A percentile compares a stretch with the other conserved stretches of the same genome.
Evolutionary conservation across 2,329 filamentous ascomycete genomes (phyloP).

Genomic region (Nakataea oryzae): DNA sequence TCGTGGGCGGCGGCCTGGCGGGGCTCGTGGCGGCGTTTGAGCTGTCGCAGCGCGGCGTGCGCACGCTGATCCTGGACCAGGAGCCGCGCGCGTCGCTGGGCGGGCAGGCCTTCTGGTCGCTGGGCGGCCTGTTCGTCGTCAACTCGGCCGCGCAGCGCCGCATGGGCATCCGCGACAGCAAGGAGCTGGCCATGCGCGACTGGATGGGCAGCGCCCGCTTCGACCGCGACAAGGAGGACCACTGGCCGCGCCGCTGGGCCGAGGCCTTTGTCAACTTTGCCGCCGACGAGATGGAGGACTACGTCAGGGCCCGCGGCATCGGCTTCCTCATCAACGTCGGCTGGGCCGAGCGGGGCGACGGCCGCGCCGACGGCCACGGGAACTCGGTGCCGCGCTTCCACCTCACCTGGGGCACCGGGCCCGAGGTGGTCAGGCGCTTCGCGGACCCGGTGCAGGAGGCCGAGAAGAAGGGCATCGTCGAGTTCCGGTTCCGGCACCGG

Average conservation of each 20-base stretch:
- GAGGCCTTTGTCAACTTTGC: constrained; percentile 55
- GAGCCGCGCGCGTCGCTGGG: constrained; percentile 46
- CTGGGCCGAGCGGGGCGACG: constrained; percentile 52
- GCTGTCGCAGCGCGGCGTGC: constrained; percentile 38
- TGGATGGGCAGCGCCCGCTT: constrained; percentile 49
- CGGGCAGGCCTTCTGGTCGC: constrained; percentile 54
- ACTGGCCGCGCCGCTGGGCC: constrained; percentile 52
- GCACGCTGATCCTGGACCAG: constrained; percentile 44
- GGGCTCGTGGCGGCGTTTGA: constrained; percentile 51
- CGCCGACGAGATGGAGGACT: constrained; percentile 44
- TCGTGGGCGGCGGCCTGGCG: constrained; percentile 46
- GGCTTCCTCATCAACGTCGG: constrained; percentile 43
- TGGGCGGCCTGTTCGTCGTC: constrained; percentile 51
- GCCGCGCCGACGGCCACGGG: constrained; percentile 44
- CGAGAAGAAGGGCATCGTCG: constrained; percentile 39
- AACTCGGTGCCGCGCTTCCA: constrained; percentile 56
- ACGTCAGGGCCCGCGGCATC: constrained; percentile 41
- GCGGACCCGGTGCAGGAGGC: constrained; percentile 42
- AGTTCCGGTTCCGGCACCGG: constrained; percentile 44
- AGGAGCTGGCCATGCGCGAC: constrained; percentile 45
- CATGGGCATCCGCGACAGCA: constrained; percentile 46
- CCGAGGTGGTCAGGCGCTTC: constrained; percentile 48
- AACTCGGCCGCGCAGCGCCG: constrained; percentile 45
- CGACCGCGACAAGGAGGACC: constrained; percentile 42
- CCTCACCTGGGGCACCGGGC: constrained; percentile 50